Conservation (phyloP, 2,329 filamentous ascomycete species). For the Diaporthe citrichinensis region DNA sequence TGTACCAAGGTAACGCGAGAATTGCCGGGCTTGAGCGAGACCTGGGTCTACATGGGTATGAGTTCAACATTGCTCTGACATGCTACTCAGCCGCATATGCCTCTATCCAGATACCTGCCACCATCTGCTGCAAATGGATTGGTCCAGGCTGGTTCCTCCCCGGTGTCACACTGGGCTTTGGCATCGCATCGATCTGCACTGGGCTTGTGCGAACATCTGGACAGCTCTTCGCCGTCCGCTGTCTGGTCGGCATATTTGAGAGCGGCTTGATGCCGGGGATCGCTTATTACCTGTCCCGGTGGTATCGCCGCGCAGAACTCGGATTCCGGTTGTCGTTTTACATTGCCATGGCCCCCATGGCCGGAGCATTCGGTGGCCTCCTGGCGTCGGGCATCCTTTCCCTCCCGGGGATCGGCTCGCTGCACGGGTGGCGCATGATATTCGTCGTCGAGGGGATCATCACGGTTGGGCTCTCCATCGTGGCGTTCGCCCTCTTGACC, state of each 20-base stretch:
- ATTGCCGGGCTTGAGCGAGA: conserved; percentile 70
- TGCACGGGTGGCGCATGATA: conserved; percentile 77
- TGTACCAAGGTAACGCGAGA: conserved; percentile 65
- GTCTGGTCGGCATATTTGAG: conserved; percentile 72
- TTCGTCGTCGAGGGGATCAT: conserved; percentile 81
- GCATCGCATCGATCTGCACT: conserved; percentile 68
- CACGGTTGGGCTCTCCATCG: conserved; percentile 63
- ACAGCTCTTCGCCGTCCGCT: conserved; percentile 65
- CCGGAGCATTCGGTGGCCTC: conserved; percentile 76
- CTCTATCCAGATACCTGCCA: conserved; percentile 73
- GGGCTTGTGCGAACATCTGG: conserved; percentile 68
- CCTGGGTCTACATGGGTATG: conserved; percentile 66
- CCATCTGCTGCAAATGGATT: conserved; percentile 72
- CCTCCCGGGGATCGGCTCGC: conserved; percentile 67
- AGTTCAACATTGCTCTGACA: conserved; percentile 73
- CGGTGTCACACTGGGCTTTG: conserved; percentile 67
- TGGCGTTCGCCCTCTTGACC: conserved; percentile 74
- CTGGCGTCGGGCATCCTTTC: conserved; percentile 73
- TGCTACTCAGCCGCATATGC: conserved; percentile 76
- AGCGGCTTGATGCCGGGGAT: conserved; percentile 76
- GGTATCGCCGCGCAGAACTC: conserved; percentile 74
- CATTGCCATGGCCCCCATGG: conserved; percentile 74
- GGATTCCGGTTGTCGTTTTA: conserved; percentile 73
- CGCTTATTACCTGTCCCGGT: conserved; percentile 73
- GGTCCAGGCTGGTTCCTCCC: conserved; percentile 76